Evolutionary conservation across 495 filamentous ascomycete species (phyloP).

Genomic region (Jackrogersella multiformis): DNA sequence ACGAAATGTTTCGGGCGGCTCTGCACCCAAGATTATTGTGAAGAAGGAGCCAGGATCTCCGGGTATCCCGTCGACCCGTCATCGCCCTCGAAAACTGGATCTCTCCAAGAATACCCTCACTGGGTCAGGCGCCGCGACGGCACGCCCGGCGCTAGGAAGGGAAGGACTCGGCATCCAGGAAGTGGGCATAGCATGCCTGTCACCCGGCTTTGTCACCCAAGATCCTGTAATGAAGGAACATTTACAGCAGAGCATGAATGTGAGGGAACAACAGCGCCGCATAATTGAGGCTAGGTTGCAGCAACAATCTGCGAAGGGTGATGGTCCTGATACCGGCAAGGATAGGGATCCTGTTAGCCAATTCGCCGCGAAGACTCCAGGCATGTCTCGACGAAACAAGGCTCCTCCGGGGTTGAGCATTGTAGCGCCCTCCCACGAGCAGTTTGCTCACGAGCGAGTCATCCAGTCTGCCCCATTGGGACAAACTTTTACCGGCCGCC

Average conservation of each 20-base stretch:
- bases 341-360: slow-evolving; percentile 62
- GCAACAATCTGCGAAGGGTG: slow-evolving; percentile 81
- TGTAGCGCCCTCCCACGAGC: slow-evolving; percentile 92
- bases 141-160: slow-evolving; percentile 76
- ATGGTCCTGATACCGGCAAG: slow-evolving; percentile 65
- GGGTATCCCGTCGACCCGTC: slow-evolving; percentile 74
- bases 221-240: slow-evolving; percentile 97
- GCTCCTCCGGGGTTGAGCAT: slow-evolving; percentile 93
- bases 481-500: slow-evolving; percentile 92
- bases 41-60: slow-evolving; percentile 96
- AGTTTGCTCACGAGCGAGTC: slow-evolving; percentile 94
- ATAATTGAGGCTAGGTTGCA: slow-evolving; percentile 95
- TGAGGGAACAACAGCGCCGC: slow-evolving; percentile 90
- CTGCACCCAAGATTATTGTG: slow-evolving; percentile 82
- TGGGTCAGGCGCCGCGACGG: slow-evolving; percentile 67
- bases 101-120: slow-evolving; percentile 77
- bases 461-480: slow-evolving; percentile 97
- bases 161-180: slow-evolving; percentile 87
- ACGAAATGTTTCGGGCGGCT: slow-evolving; percentile 58
- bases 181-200: slow-evolving; percentile 92
- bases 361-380: slow-evolving; percentile 71
- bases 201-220: slow-evolving; percentile 93
- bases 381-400: slow-evolving; percentile 72
- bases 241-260: slow-evolving; percentile 89
- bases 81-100: slow-evolving; percentile 88